phyloP scores from a whole-genome alignment of 495 filamentous ascomycete genomes.

The Penicillium desertorum region DNA sequence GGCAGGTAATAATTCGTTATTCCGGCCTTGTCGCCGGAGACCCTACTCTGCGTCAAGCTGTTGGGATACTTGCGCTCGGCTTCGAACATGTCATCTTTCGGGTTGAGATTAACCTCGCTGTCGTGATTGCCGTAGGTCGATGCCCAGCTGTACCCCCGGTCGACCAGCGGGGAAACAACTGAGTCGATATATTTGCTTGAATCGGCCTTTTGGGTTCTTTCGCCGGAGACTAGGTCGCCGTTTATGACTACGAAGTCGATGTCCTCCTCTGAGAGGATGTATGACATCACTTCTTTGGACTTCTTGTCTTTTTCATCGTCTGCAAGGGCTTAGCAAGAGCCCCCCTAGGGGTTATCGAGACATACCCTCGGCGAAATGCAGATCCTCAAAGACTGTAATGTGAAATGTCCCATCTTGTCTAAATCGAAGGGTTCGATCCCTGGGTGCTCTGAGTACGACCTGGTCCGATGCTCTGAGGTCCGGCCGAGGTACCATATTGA shows the following conservation, averaged over 20 bases:
- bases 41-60: conserved; percentile 52
- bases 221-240: conserved; percentile 72
- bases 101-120: conserved; percentile 58
- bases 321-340: conserved; percentile 3
- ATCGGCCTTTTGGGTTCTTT: conserved; percentile 59
- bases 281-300: conserved; percentile 58
- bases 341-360: neutral
- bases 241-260: conserved; percentile 67
- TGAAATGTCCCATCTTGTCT: conserved; percentile 41
- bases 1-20: conserved; percentile 69
- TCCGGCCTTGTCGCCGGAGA: conserved; percentile 49
- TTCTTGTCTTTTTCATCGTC: conserved; percentile 47
- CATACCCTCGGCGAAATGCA: conserved; percentile 68
- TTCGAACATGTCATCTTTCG: conserved; percentile 47
- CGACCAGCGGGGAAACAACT: conserved; percentile 58
- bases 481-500: conserved; percentile 5
- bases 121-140: conserved; percentile 78
- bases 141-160: conserved; percentile 57
- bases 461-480: neutral
- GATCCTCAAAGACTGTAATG: conserved; percentile 63
- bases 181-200: conserved; percentile 58
- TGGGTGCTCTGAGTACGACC: neutral
- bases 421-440: conserved; percentile 25
- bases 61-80: conserved; percentile 55
- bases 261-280: conserved; percentile 57